Percentiles rank a stretch among this genome's conserved stretches.
These are phyloP conservation scores for Gremmenia infestans DNA, from an alignment of 2,329 filamentous ascomycete genomes.

Conservation along the genomic window DNA sequence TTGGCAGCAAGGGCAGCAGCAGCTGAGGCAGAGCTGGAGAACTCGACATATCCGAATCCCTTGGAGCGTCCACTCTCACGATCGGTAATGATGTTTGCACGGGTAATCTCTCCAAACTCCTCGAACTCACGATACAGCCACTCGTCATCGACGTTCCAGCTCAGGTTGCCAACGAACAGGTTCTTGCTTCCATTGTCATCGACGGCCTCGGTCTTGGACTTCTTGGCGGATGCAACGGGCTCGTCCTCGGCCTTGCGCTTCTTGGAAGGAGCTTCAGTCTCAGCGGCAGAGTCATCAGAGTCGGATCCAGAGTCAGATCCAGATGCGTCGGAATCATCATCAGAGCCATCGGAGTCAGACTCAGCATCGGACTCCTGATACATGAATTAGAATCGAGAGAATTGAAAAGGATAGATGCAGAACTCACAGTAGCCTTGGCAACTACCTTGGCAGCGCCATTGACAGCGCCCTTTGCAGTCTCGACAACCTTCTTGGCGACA, in stretches of 20 bases:
- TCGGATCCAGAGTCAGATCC: conserved; percentile 23
- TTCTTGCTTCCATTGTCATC: conserved; percentile 47
- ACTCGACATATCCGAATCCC: conserved; percentile 73
- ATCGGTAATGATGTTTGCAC: conserved; percentile 63
- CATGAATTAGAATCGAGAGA: conserved; percentile 11
- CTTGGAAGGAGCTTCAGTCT: conserved; percentile 41
- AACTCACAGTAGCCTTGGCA: conserved; percentile 30
- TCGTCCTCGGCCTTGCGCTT: conserved; percentile 55
- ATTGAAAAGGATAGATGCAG: neutral
- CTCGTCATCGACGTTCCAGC: conserved; percentile 71
- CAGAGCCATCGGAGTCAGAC: conserved; percentile 10
- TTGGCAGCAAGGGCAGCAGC: conserved; percentile 59
- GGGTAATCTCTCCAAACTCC: conserved; percentile 59
- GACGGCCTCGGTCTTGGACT: conserved; percentile 44
- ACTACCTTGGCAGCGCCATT: conserved; percentile 28
- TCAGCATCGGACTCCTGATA: neutral
- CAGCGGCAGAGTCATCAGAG: conserved; percentile 26
- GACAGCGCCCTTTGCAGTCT: conserved; percentile 24
- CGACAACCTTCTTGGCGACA: conserved; percentile 22
- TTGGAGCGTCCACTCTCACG: conserved; percentile 62
- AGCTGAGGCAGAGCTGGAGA: conserved; percentile 53
- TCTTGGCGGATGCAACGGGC: conserved; percentile 42
- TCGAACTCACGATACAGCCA: conserved; percentile 66
- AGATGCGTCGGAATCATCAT: conserved; percentile 16
- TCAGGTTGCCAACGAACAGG: conserved; percentile 68